Conservation (phyloP, 108 stramenopile species). For the Cyclotella kingstonii region DNA sequence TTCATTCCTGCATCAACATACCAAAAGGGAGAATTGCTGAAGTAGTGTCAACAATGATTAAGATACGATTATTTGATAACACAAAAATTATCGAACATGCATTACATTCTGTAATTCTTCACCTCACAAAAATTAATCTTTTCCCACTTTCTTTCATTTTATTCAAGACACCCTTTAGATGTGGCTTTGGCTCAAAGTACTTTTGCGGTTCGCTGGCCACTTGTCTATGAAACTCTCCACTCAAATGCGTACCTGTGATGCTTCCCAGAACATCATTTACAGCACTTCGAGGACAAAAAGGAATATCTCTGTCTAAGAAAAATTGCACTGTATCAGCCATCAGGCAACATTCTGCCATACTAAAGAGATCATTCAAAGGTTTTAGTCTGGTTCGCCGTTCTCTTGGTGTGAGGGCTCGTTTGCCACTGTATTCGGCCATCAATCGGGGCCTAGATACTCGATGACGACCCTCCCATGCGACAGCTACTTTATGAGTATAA, state of each 20-base stretch:
- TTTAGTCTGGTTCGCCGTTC: constrained; percentile 75
- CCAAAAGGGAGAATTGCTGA: constrained; percentile 88
- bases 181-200: constrained; percentile 76
- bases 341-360: constrained; percentile 95
- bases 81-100: too few relatives aligned
- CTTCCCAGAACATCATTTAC: constrained; percentile 87
- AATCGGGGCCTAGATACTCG: constrained; percentile 66
- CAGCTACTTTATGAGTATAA: constrained; percentile 93
- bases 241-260: constrained; percentile 88
- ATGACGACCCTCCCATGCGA: constrained; percentile 88
- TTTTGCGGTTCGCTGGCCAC: constrained; percentile 76
- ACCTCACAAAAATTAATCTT: constrained; percentile 73
- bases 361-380: constrained; percentile 93
- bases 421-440: constrained; percentile 85
- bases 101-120: not conserved
- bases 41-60: constrained; percentile 7
- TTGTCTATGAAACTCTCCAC: constrained; percentile 90
- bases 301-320: constrained; percentile 78
- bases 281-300: constrained; percentile 71
- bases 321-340: constrained; percentile 95
- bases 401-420: constrained; percentile 65
- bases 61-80: not conserved
- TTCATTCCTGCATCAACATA: constrained; percentile 94
- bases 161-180: constrained; percentile 71
- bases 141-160: constrained; percentile 70